Conservation (phyloP, 139 green algal species). For the Chlorella sp. region DNA sequence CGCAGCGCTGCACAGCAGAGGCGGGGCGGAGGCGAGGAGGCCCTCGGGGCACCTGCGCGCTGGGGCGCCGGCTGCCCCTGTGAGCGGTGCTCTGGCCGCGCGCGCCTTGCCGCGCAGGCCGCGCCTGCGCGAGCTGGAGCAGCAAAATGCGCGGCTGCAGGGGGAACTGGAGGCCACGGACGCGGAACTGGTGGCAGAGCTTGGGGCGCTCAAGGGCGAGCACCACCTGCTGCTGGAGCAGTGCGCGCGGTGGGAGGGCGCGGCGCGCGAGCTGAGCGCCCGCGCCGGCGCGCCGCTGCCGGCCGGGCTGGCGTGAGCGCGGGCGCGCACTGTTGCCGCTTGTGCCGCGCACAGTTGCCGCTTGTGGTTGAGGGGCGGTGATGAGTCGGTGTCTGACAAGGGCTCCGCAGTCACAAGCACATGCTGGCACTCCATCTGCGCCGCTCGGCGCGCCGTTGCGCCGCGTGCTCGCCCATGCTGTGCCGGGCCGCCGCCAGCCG, state of each 20-base stretch:
- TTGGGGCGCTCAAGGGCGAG: constrained; percentile 72
- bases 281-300: constrained; percentile 10
- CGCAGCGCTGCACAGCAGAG: neutral
- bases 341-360: no score
- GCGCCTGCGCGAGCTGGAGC: constrained; percentile 54
- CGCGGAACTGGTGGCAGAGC: constrained; percentile 78
- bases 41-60: neutral
- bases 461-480: no score
- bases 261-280: neutral
- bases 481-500: no score
- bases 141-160: constrained; percentile 70
- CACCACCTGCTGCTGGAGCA: constrained; percentile 52
- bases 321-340: no score
- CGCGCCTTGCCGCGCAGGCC: constrained; percentile 26
- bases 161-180: constrained; percentile 82
- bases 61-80: neutral
- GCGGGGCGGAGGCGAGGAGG: neutral
- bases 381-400: no score
- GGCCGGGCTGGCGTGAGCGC: neutral
- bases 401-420: no score
- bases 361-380: no score
- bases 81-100: neutral
- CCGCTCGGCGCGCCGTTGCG: no score
- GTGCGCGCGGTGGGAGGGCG: constrained; percentile 38
- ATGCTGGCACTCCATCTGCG: no score